Percentiles rank a stretch among this genome's conserved stretches.
phyloP scores from a whole-genome alignment of 2,329 filamentous ascomycete genomes.

The Apiospora arundinis region DNA sequence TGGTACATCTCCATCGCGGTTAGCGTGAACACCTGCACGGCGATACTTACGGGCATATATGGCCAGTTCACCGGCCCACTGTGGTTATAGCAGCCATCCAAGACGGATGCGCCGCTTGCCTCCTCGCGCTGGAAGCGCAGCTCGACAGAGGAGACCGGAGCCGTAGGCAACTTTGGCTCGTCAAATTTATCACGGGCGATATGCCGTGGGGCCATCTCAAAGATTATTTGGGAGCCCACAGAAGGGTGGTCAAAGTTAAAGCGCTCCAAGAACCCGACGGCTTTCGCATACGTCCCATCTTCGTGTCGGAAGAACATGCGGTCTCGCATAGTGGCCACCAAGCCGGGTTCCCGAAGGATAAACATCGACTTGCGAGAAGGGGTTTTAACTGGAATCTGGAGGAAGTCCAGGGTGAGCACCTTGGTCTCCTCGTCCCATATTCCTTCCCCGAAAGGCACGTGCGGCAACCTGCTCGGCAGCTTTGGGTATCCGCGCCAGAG shows the following conservation, averaged over 20 bases:
- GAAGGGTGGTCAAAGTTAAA: too few relatives aligned
- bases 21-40: not conserved
- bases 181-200: too few relatives aligned
- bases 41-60: not conserved
- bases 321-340: not conserved
- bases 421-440: not conserved
- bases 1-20: not conserved
- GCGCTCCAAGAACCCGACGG: too few relatives aligned
- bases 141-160: too few relatives aligned
- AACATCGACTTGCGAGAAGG: too few relatives aligned
- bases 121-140: not conserved
- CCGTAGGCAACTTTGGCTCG: too few relatives aligned
- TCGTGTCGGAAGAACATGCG: too few relatives aligned
- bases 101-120: not conserved
- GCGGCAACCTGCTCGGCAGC: not conserved
- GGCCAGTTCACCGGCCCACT: not conserved
- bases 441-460: not conserved
- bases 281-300: too few relatives aligned
- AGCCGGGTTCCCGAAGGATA: not conserved
- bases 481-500: not conserved
- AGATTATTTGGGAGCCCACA: too few relatives aligned
- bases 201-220: too few relatives aligned
- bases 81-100: not conserved
- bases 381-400: not conserved
- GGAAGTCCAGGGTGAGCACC: not conserved